phyloP scores from a whole-genome alignment of 345 rosid species.

The Bruguiera parviflora region DNA sequence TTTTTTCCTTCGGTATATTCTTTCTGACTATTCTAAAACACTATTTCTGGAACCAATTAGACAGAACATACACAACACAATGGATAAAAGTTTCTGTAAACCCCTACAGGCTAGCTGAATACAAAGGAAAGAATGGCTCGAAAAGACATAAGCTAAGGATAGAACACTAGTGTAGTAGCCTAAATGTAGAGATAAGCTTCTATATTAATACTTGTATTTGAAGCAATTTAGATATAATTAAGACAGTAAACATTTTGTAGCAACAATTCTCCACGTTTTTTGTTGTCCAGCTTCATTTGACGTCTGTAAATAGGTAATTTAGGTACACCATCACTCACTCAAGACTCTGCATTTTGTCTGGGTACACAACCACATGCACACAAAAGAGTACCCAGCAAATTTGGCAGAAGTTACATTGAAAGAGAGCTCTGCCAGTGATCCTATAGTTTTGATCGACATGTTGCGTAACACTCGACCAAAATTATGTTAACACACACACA shows the following conservation, averaged over 20 bases:
- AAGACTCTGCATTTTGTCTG: no score
- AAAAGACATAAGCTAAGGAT: not conserved
- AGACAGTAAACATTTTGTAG: not conserved
- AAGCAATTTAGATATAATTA: not conserved
- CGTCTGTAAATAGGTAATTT: not conserved
- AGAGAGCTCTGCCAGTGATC: no score
- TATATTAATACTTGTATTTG: not conserved
- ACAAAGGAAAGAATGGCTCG: not conserved
- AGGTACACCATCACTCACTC: not conserved
- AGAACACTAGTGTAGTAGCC: not conserved
- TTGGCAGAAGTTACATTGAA: no score
- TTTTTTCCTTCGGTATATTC: no score
- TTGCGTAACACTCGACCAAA: no score
- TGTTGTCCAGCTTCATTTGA: not conserved
- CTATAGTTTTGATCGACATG: not conserved
- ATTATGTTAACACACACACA: not conserved
- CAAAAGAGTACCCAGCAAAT: not conserved
- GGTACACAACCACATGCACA: no score
- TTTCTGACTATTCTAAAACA: not conserved
- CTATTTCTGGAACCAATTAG: not conserved
- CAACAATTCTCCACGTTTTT: not conserved
- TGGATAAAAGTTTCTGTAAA: not conserved
- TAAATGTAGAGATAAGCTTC: not conserved
- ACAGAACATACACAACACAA: not conserved
- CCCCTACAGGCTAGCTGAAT: not conserved